A percentile compares a stretch with the other conserved stretches of the same genome.
These are phyloP conservation scores for Sparassis latifolia DNA, from an alignment of 1,284 basidiomycete genomes.

Conservation along the genomic window DNA sequence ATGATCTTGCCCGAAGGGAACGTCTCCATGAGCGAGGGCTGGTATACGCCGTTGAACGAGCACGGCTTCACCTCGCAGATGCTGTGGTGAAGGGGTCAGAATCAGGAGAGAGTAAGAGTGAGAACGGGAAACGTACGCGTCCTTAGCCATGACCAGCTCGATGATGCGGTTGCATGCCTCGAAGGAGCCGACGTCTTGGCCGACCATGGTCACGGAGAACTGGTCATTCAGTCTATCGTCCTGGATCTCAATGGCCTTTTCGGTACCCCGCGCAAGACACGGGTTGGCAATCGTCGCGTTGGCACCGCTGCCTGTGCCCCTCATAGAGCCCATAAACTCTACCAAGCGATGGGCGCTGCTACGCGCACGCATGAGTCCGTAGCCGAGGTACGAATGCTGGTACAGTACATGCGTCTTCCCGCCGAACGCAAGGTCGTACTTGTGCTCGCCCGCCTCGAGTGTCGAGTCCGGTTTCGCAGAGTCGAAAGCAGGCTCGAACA, in stretches of 20 bases:
- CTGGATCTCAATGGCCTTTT: conserved; percentile 63
- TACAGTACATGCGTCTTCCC: conserved; percentile 72
- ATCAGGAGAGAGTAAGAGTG: background rate
- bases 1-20: conserved; percentile 79
- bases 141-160: conserved; percentile 93
- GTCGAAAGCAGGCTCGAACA: conserved; percentile 82
- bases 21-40: conserved; percentile 88
- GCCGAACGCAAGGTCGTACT: conserved; percentile 80
- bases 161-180: conserved; percentile 83
- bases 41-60: conserved; percentile 96
- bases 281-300: conserved; percentile 60
- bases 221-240: conserved; percentile 41
- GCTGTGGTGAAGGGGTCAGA: conserved; percentile 30
- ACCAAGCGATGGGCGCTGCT: conserved; percentile 85
- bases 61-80: conserved; percentile 89
- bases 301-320: conserved; percentile 22
- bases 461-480: conserved; percentile 34
- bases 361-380: conserved; percentile 90
- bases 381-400: conserved; percentile 95
- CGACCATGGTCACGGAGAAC: conserved; percentile 76
- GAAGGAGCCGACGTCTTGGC: conserved; percentile 75
- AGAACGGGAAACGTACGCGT: conserved; percentile 58
- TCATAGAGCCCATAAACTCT: conserved; percentile 72
- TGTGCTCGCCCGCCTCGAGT: conserved; percentile 88
- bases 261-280: conserved; percentile 71